Evolutionary conservation across 2,329 filamentous ascomycete species (phyloP), one percentile per base, ranked within the genome.

Genomic region (Diaporthe longicolla): DNA sequence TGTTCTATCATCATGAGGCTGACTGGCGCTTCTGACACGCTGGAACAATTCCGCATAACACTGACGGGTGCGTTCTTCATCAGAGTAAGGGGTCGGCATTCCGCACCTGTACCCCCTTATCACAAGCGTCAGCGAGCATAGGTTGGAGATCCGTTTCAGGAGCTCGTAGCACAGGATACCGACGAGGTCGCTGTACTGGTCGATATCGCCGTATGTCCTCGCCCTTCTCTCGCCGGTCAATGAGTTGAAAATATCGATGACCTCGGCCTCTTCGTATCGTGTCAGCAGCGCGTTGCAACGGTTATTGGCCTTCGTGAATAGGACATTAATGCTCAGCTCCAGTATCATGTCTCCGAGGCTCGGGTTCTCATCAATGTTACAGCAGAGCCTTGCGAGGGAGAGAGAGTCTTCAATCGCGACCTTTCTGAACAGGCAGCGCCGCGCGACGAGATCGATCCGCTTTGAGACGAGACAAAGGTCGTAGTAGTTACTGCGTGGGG

Each of bases 171-270:
- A 37, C 10, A 37, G 19, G 4, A n/a, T 37, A 32, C 55, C 32
- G 19, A 37, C n/a, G 4, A 15, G 11, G 32, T 58, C 52, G 17
- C 7, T 4, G 4, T 32, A 17, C 10, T 32, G 7, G 10, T 1
- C 7, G 10, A 15, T 9, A 32, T 9, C 1, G 15, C 29, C 1
- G 19, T 26, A 6, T 21, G 3, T 55, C 26, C 32, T 19, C 4
- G 3, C 1, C 9, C 26, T 1, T 4, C 15, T 19, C 7, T 19
- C 6, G 7, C 26, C 26, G 26, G 9, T 32, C 0, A 32, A 7
- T 17, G 29, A 26, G 52, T 21, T 21, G 52, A 17, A 11, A 10
- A 32, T 26, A 17, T 21, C 26, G 4, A 1, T 26, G 52, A 55
- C 26, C 52, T 19, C 10, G 0, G 24, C 17, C 5, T 4, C 10